A percentile compares a stretch with the other conserved stretches of the same genome.
These are phyloP conservation scores for Talaromyces sp. DNA, from an alignment of 2,329 filamentous ascomycete species.

Conservation along the genomic window DNA sequence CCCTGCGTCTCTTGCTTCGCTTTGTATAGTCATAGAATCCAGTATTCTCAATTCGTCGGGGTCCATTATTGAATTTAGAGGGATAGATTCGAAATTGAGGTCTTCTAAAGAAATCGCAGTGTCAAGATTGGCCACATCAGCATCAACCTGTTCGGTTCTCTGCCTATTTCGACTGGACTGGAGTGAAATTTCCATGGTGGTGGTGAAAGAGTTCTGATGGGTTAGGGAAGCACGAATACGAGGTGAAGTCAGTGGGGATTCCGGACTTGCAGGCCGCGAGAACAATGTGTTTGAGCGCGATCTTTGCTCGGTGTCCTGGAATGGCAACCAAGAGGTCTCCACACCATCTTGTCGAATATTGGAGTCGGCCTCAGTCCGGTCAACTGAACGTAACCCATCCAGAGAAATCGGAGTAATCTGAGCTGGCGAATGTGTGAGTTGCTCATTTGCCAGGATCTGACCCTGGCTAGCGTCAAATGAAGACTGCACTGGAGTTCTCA, in stretches of 20 bases:
- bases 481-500: not conserved
- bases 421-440: slow-evolving; percentile 35
- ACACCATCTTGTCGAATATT: slow-evolving; percentile 10
- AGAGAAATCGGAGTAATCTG: slow-evolving; percentile 32
- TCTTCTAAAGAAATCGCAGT: not conserved
- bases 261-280: slow-evolving; percentile 35
- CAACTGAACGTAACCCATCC: slow-evolving; percentile 23
- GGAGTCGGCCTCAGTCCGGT: slow-evolving; percentile 16
- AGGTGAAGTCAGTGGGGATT: slow-evolving; percentile 37
- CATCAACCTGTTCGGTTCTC: slow-evolving; percentile 1
- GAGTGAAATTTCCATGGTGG: slow-evolving; percentile 42
- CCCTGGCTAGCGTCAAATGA: slow-evolving; percentile 12
- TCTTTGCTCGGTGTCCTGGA: slow-evolving; percentile 18
- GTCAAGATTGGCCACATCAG: slow-evolving; percentile 3
- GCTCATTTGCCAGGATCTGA: slow-evolving; percentile 27
- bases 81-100: not conserved
- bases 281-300: slow-evolving; percentile 39
- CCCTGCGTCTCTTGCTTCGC: not conserved
- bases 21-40: not conserved
- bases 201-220: slow-evolving; percentile 39
- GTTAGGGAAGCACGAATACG: slow-evolving; percentile 39
- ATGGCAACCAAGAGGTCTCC: slow-evolving; percentile 11
- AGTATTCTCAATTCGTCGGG: too few species aligned
- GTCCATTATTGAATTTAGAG: not conserved
- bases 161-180: slow-evolving; percentile 27